Base-by-base conservation (phyloP, 2,329 filamentous ascomycete species). In the Fusarium papillatum region DNA sequence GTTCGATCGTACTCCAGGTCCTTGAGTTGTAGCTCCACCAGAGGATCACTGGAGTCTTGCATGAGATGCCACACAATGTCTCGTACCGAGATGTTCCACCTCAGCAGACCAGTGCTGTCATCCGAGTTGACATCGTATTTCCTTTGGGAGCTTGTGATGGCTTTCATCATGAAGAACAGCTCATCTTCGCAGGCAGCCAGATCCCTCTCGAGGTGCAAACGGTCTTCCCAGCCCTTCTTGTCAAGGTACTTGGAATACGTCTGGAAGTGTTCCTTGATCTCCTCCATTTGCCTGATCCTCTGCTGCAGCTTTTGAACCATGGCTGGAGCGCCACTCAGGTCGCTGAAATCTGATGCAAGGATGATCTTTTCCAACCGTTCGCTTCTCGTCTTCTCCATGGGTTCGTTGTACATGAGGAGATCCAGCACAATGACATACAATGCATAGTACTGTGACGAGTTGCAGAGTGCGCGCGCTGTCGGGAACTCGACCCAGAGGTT, bases 91-190 rank as follows among this genome's bases (percentile, higher is more conserved):
- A 99, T 95, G 82, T 95, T 97, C 94, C 96, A 98, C 78, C 95
- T 93, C 66, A 99, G 84, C 48, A 98, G 87, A 8, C 95, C 95
- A 71, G 91, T 96, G 68, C 93, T 93, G 74, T 95, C 91, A 9
- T 69, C 71, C 39, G 92, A 91, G 62, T 91, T 88, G 59, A 80
- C 78, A 90, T 98, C 95, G 74, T 92, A 93, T 82, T 96, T 97
- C 71, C 95, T 90, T 84, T 99, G 97, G 7, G 96, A 97, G 4
- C 95, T 97, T 2, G 97, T 99, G 82, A 99, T 99, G 46, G 97
- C 97, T 81, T 99, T 98, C 97, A 99, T 98, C 88, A 99, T 94
- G 86, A 99, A 99, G 88, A 99, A 99, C 11, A 99, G 86, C 83
- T 99, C 97, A 80, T 99, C 97, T 83, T 98, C 97, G 80, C 95